Evolutionary conservation across 805 yeast species (phyloP).

Genomic region (Scheffersomyces lignosus): DNA sequence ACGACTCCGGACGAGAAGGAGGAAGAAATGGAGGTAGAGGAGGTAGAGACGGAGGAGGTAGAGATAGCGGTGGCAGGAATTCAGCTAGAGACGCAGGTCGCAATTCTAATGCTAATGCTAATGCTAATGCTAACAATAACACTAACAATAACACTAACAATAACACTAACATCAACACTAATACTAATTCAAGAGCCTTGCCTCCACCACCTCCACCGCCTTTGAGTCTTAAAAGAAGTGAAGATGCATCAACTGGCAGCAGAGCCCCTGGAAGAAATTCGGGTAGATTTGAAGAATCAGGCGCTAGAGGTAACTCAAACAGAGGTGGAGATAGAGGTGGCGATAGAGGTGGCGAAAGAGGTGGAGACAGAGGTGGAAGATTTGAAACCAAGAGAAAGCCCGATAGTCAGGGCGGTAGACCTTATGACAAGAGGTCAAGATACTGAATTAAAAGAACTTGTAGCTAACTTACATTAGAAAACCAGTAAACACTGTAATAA

Average conservation of each 20-base stretch:
- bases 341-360: constrained; percentile 4
- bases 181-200: background rate
- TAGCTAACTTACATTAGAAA: constrained; percentile 1
- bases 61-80: too few species aligned
- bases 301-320: background rate
- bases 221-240: constrained; percentile 10
- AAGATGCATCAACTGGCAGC: constrained; percentile 7
- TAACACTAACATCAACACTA: too few species aligned
- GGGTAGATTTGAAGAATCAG: constrained; percentile 4
- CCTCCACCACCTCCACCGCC: constrained; percentile 25
- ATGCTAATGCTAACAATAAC: too few species aligned
- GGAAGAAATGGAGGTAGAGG: too few species aligned
- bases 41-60: too few species aligned
- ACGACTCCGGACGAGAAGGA: too few species aligned
- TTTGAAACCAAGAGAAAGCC: constrained; percentile 19
- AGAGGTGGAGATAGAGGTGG: constrained; percentile 6
- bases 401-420: constrained; percentile 22
- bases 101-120: too few species aligned
- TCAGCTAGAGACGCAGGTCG: too few species aligned
- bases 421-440: constrained; percentile 31
- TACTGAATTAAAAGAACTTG: constrained; percentile 12
- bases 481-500: constrained; percentile 4
- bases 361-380: constrained; percentile 4
- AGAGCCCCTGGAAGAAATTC: constrained; percentile 6
- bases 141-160: too few species aligned